Evolutionary conservation across 495 filamentous ascomycete genomes (phyloP), one percentile per base, ranked within the genome.

Genomic region (Thermochaetoides thermophila): DNA sequence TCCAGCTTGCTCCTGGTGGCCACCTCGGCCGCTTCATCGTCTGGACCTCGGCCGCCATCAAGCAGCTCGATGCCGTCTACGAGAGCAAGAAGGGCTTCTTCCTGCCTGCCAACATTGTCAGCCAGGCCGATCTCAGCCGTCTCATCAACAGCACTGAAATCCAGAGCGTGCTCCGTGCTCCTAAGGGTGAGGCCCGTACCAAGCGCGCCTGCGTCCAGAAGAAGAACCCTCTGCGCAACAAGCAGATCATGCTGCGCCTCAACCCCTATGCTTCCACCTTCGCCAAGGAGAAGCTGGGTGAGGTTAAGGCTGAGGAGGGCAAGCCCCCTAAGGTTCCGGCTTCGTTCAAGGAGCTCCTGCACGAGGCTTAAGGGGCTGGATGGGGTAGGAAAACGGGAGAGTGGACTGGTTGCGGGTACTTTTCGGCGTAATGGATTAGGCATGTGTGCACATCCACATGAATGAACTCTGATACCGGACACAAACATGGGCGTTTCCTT

Each of bases 171-270:
- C 73, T 96, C 41, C 73, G 78, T 33, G 79, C 76, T 24, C 83
- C 84, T 50, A 85, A 82, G 71, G 91, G 91, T 45, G 78, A 81
- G 47, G 68, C 84, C 50, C 67, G 73, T 50, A 89, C 84, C 63
- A 95, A 95, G 84, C 81, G 89, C 49, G 65, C 67, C 47, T 58
- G 68, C 51, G 82, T 93, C 37, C 85, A 92, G 74, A 97, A 97
- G 85, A 94, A 94, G 84, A 96, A 97, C 73, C 91, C 89, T 55
- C 81, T 97, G 40, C 70, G 68, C 66, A 97, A 97, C 76, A 91
- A 81, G 73, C 91, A 96, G 70, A 74, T 97, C 38, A 71, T 93
- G 63, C 78, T 95, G 53, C 74, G 89, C 41, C 78, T 96, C 61
- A 97, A 97, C 73, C 89, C 89, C 38, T 97, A 97, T 66, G 85